Percentiles rank a stretch among this genome's conserved stretches.
Evolutionary conservation across 176 grass and related monocot genomes (phyloP).

Genomic region (Aegilops longissima): DNA sequence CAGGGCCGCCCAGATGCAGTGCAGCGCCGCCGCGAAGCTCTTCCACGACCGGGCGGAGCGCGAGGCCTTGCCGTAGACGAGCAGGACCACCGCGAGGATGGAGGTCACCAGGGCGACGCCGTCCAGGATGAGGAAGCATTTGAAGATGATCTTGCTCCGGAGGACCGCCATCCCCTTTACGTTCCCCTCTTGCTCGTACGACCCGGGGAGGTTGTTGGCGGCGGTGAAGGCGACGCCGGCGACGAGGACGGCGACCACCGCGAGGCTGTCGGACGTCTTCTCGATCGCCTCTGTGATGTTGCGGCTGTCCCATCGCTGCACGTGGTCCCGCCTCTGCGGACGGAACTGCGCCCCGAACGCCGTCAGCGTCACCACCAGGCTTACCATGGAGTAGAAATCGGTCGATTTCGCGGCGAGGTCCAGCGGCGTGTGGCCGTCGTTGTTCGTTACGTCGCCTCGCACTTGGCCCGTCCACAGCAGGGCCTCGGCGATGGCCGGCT

Average conservation of each 20-base stretch:
- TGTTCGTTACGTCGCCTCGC: neutral
- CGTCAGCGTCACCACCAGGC: neutral
- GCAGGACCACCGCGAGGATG: neutral
- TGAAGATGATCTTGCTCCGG: accelerated
- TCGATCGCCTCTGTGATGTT: neutral
- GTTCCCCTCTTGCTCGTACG: neutral
- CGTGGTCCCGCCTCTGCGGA: neutral
- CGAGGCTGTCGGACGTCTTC: neutral
- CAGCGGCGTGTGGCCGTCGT: neutral
- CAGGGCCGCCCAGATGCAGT: neutral
- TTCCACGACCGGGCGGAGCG: neutral
- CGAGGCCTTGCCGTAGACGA: neutral
- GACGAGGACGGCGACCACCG: neutral
- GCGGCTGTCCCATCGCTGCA: neutral
- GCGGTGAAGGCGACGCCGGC: neutral
- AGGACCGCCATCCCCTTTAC: neutral
- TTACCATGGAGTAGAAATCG: neutral
- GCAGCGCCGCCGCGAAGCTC: neutral
- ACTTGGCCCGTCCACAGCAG: neutral
- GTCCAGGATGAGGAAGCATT: neutral
- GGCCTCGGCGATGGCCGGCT: neutral
- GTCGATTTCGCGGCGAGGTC: neutral
- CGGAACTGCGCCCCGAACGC: neutral
- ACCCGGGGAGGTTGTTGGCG: neutral
- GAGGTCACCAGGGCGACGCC: neutral